phyloP scores from a whole-genome alignment of 2,329 filamentous ascomycete species.

The Penicillium sp. region DNA sequence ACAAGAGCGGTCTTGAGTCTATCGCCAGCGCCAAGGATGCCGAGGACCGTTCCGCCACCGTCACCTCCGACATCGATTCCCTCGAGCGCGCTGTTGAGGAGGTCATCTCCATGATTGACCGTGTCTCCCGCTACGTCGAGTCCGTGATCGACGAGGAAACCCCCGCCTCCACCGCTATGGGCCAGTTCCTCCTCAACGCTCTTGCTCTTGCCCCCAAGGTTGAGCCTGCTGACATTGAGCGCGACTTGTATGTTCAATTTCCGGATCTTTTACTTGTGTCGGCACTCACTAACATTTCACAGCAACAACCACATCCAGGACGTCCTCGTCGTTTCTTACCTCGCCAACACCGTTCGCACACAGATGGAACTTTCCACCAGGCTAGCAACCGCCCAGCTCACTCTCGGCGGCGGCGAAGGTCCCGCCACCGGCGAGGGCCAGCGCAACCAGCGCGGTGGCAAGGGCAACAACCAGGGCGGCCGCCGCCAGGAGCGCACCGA shows the following conservation, averaged over 20 bases:
- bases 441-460: conserved; percentile 41
- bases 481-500: conserved; percentile 44
- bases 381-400: conserved; percentile 76
- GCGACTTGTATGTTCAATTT: conserved; percentile 70
- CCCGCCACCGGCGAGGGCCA: conserved; percentile 36
- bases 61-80: conserved; percentile 86
- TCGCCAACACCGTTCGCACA: conserved; percentile 97
- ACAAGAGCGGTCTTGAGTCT: conserved; percentile 76
- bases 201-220: conserved; percentile 94
- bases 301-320: conserved; percentile 99
- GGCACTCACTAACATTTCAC: conserved; percentile 33
- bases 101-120: conserved; percentile 84
- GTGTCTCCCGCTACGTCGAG: conserved; percentile 88
- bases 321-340: conserved; percentile 95
- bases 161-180: conserved; percentile 84
- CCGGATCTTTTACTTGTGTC: not conserved
- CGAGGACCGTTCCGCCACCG: conserved; percentile 70
- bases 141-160: conserved; percentile 87
- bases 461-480: conserved; percentile 36
- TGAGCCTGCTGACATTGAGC: conserved; percentile 83
- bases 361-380: conserved; percentile 98
- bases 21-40: conserved; percentile 78
- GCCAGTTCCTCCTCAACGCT: conserved; percentile 93
- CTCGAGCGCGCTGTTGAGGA: conserved; percentile 84
- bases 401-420: conserved; percentile 53